A percentile compares a stretch with the other conserved stretches of the same genome.
Conservation (phyloP, 345 rosid species). For the Chamaenerion angustifolium region DNA sequence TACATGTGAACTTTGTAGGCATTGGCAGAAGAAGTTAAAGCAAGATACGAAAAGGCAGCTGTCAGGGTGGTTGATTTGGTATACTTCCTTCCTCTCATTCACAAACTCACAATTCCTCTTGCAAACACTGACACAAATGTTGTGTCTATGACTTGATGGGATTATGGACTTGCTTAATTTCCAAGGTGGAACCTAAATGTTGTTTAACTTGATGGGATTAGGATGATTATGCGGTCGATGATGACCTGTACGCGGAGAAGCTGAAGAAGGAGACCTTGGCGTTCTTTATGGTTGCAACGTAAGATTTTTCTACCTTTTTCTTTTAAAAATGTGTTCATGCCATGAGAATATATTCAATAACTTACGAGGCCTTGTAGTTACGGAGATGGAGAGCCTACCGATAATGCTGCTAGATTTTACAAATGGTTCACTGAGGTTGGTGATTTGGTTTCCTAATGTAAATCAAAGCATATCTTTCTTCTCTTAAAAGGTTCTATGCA, state of each 20-base stretch:
- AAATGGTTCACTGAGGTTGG: conserved; percentile 94
- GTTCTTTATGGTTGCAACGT: conserved; percentile 95
- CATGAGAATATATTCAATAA: neutral
- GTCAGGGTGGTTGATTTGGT: conserved; percentile 88
- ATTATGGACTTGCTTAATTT: neutral
- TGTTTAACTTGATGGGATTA: no score
- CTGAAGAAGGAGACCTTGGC: conserved; percentile 70
- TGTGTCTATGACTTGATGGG: neutral
- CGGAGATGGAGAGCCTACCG: conserved; percentile 99
- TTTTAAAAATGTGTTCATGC: neutral
- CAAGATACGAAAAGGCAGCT: conserved; percentile 66
- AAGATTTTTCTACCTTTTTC: conserved; percentile 12
- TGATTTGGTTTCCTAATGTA: conserved; percentile 1
- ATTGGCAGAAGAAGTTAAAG: conserved; percentile 63
- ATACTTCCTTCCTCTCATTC: conserved; percentile 4
- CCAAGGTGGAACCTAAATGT: neutral
- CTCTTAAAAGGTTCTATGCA: no score
- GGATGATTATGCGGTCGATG: conserved; percentile 97
- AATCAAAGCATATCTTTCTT: no score
- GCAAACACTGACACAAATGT: neutral
- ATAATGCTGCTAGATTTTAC: conserved; percentile 95
- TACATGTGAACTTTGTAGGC: conserved; percentile 15
- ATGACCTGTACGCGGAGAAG: conserved; percentile 86
- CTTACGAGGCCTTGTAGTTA: conserved; percentile 34
- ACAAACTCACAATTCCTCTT: neutral